A percentile compares a stretch with the other conserved stretches of the same genome.
Evolutionary conservation across 768 basidiomycete genomes (phyloP).

Genomic region (Dentipellis fragilis): DNA sequence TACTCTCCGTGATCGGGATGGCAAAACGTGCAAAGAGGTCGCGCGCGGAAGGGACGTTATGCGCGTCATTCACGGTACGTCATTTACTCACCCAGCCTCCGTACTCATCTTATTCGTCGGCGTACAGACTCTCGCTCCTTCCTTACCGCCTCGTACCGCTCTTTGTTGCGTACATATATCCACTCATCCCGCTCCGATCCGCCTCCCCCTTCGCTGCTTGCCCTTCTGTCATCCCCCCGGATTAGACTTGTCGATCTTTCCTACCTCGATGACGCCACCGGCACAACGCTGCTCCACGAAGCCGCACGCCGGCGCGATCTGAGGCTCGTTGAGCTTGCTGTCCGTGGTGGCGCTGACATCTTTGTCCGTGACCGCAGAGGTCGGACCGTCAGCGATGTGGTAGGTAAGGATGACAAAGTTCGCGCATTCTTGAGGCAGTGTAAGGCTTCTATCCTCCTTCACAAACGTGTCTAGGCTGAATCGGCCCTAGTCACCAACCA

Average conservation of each 20-base stretch:
- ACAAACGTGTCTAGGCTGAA: neutral
- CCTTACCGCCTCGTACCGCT: conserved; percentile 65
- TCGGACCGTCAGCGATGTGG: conserved; percentile 52
- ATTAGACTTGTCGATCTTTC: conserved; percentile 65
- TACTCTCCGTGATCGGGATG: conserved; percentile 54
- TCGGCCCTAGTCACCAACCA: conserved; percentile 58
- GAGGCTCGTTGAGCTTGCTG: conserved; percentile 70
- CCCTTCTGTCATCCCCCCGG: conserved; percentile 62
- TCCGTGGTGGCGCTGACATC: conserved; percentile 81
- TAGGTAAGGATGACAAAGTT: conserved; percentile 73
- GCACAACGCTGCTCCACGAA: conserved; percentile 77
- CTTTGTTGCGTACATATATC: conserved; percentile 63
- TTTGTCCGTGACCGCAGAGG: conserved; percentile 76
- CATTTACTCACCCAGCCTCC: neutral
- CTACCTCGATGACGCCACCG: conserved; percentile 70
- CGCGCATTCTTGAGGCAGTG: conserved; percentile 78
- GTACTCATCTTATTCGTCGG: neutral
- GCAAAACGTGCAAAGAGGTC: conserved; percentile 61
- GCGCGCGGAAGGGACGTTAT: conserved; percentile 60
- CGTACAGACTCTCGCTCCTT: conserved; percentile 63
- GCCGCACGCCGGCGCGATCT: conserved; percentile 77
- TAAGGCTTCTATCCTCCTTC: conserved; percentile 26
- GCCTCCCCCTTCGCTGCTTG: conserved; percentile 31
- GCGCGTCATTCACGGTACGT: conserved; percentile 59
- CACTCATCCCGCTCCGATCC: conserved; percentile 38